Evolutionary conservation across 176 grass and related monocot genomes (phyloP).

Genomic region (Oryza glaberrima): DNA sequence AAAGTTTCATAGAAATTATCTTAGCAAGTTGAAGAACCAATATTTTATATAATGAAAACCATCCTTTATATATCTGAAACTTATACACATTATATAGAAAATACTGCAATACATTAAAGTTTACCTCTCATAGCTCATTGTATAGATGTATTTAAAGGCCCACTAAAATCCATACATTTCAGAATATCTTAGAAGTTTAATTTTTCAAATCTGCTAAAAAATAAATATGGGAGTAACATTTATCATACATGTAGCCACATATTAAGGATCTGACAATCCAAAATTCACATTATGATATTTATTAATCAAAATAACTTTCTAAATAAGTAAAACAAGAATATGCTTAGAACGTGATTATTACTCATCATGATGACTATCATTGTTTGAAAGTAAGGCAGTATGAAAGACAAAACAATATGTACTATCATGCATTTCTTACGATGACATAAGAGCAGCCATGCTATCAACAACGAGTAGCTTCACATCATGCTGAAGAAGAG

Average conservation of each 20-base stretch:
- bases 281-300: neutral
- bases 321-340: neutral
- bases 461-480: conserved; percentile 97
- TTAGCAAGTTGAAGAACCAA: neutral
- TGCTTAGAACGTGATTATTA: conserved; percentile 6
- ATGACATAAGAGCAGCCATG: conserved; percentile 74
- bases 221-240: neutral
- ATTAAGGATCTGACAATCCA: conserved; percentile 1
- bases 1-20: neutral
- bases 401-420: conserved; percentile 24
- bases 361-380: neutral
- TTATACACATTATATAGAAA: neutral
- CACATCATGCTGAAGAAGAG: conserved; percentile 84
- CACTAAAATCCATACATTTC: neutral
- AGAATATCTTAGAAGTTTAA: neutral
- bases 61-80: neutral
- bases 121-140: neutral
- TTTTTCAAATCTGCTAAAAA: neutral
- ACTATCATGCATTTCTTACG: conserved; percentile 49
- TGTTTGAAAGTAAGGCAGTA: neutral
- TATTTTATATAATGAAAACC: neutral
- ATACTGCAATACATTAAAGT: neutral
- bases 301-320: conserved; percentile 7
- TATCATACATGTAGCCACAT: neutral
- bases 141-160: neutral